These are phyloP conservation scores for Hypholoma sublateritium DNA, from an alignment of 768 basidiomycete genomes.

Conservation along the genomic window DNA sequence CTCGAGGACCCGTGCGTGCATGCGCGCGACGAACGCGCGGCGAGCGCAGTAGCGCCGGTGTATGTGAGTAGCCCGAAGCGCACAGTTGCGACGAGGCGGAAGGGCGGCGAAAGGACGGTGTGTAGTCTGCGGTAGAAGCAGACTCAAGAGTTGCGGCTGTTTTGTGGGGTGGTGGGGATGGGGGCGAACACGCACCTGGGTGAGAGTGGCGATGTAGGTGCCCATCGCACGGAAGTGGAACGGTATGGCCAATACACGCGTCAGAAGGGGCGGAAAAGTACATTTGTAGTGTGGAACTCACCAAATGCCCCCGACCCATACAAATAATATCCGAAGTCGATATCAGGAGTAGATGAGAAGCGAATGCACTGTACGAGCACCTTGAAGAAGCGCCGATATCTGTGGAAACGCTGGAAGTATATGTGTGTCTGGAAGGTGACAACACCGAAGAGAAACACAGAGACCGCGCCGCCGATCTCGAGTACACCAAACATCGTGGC, in stretches of 20 bases:
- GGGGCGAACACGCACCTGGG: neutral
- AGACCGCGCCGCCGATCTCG: neutral
- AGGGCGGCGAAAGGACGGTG: neutral
- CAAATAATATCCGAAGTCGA: too few relatives aligned
- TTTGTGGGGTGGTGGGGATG: neutral
- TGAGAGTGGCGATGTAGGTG: neutral
- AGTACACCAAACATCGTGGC: neutral
- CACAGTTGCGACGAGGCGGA: neutral
- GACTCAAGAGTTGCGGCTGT: too few relatives aligned
- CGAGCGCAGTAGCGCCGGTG: neutral
- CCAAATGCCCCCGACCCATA: too few relatives aligned
- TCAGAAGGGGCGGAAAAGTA: neutral
- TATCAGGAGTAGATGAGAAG: too few relatives aligned
- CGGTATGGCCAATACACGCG: neutral
- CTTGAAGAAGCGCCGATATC: neutral
- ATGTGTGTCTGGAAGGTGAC: too few relatives aligned
- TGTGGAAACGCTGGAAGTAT: neutral
- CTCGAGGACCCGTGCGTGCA: neutral
- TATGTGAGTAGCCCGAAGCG: neutral
- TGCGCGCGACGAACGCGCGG: neutral
- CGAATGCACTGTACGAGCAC: too few relatives aligned
- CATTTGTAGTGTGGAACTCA: neutral
- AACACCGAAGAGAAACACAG: neutral
- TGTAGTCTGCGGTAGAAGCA: neutral
- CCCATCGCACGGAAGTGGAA: neutral